These are phyloP conservation scores for Metschnikowia matae DNA, from an alignment of 805 yeast species.

Conservation along the genomic window DNA sequence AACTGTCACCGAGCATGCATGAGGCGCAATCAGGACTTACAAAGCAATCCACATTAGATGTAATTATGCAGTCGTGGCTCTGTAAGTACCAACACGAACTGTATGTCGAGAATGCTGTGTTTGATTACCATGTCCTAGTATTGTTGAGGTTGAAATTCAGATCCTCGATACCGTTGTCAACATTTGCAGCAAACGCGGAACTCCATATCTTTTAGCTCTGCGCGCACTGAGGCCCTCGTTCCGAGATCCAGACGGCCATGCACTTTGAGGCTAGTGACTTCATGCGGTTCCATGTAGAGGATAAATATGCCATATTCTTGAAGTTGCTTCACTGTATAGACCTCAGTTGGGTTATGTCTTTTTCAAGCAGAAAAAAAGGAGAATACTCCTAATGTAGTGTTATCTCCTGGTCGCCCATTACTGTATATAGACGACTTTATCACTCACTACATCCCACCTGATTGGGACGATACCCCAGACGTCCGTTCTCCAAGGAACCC, in stretches of 20 bases:
- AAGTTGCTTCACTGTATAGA: not conserved
- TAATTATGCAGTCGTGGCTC: not conserved
- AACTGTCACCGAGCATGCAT: conserved; percentile 1
- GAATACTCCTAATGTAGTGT: not conserved
- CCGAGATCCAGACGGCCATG: not conserved
- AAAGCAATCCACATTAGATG: not conserved
- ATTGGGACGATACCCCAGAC: not conserved
- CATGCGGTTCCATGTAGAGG: not conserved
- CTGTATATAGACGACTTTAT: not conserved
- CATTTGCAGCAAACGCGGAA: conserved; percentile 1
- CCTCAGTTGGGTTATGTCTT: not conserved
- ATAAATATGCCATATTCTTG: not conserved
- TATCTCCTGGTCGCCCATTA: no score
- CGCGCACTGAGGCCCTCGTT: not conserved
- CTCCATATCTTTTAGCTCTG: not conserved
- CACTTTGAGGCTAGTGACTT: not conserved
- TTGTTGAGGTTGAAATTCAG: not conserved
- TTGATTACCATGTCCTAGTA: not conserved
- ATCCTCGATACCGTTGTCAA: not conserved
- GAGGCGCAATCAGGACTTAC: not conserved
- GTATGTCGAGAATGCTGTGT: no score
- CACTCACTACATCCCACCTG: no score
- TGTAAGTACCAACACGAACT: no score
- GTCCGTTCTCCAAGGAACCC: not conserved
- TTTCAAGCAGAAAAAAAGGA: not conserved